These are phyloP conservation scores for Pistacia atlantica DNA, from an alignment of 345 rosid species.

Conservation along the genomic window DNA sequence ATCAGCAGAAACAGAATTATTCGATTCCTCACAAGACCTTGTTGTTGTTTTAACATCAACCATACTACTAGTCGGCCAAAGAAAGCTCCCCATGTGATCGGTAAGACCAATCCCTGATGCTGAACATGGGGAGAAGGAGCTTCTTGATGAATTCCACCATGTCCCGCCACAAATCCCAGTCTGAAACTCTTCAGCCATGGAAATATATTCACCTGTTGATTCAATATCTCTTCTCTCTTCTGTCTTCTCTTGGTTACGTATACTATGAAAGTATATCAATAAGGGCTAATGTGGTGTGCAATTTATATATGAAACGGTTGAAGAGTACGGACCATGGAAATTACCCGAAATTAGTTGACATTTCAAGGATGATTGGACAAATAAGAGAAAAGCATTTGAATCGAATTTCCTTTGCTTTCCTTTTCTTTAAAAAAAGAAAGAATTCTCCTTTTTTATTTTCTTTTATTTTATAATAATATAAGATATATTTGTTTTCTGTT, in stretches of 20 bases:
- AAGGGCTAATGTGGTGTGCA: background rate
- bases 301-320: constrained; percentile 44
- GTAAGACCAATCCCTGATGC: constrained; percentile 19
- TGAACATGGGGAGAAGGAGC: constrained; percentile 45
- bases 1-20: constrained; percentile 20
- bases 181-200: constrained; percentile 79
- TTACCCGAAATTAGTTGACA: constrained; percentile 58
- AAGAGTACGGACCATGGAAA: constrained; percentile 31
- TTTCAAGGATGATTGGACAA: constrained; percentile 45
- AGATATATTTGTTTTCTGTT: background rate
- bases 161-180: constrained; percentile 56
- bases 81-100: constrained; percentile 30
- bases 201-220: background rate
- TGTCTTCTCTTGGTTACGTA: background rate
- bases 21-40: constrained; percentile 36
- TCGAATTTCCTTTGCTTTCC: constrained; percentile 33
- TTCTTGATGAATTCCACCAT: constrained; percentile 63
- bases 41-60: constrained; percentile 32
- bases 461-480: background rate
- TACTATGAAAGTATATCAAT: background rate
- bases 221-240: background rate
- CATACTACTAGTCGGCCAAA: constrained; percentile 26
- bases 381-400: constrained; percentile 41
- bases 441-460: constrained; percentile 16
- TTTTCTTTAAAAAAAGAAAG: constrained; percentile 4